Evolutionary conservation across 768 basidiomycete species (phyloP).

Genomic region (Pisolithus marmoratus): DNA sequence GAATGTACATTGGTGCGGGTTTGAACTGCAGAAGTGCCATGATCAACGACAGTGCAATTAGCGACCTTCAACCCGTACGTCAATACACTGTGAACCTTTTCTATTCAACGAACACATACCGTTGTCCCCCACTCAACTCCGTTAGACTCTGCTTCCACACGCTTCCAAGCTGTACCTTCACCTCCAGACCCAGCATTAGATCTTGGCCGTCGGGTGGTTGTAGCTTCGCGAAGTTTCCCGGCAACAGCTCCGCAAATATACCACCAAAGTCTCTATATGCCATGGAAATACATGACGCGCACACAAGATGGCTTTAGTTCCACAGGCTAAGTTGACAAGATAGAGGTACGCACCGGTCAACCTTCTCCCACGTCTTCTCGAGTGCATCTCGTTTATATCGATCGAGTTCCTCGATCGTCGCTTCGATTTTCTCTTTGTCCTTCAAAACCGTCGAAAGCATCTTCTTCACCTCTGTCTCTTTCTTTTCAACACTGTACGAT

Average conservation of each 20-base stretch:
- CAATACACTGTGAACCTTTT: neutral
- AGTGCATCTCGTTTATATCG: constrained; percentile 91
- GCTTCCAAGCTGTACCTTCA: constrained; percentile 90
- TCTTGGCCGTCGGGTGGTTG: constrained; percentile 92
- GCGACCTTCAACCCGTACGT: constrained; percentile 54
- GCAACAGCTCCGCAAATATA: constrained; percentile 92
- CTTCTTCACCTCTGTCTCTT: constrained; percentile 79
- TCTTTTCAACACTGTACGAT: constrained; percentile 78
- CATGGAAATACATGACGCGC: neutral
- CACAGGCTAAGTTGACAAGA: neutral
- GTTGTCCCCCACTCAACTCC: constrained; percentile 94
- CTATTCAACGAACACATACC: constrained; percentile 38
- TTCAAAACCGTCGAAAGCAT: constrained; percentile 84
- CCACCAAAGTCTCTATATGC: constrained; percentile 83
- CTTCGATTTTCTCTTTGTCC: constrained; percentile 93
- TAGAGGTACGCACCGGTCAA: constrained; percentile 56
- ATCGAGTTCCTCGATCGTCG: constrained; percentile 89
- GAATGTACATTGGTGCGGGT: constrained; percentile 98
- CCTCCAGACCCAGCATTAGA: constrained; percentile 91
- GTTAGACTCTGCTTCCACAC: constrained; percentile 99
- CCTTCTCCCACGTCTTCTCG: constrained; percentile 94
- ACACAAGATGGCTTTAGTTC: neutral
- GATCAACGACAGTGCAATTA: constrained; percentile 96
- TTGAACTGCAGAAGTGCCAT: constrained; percentile 99
- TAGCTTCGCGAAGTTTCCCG: constrained; percentile 94